A percentile compares a stretch with the other conserved stretches of the same genome.
These are phyloP conservation scores for Aspergillus sp. DNA, from an alignment of 2,329 filamentous ascomycete species.

Conservation along the genomic window DNA sequence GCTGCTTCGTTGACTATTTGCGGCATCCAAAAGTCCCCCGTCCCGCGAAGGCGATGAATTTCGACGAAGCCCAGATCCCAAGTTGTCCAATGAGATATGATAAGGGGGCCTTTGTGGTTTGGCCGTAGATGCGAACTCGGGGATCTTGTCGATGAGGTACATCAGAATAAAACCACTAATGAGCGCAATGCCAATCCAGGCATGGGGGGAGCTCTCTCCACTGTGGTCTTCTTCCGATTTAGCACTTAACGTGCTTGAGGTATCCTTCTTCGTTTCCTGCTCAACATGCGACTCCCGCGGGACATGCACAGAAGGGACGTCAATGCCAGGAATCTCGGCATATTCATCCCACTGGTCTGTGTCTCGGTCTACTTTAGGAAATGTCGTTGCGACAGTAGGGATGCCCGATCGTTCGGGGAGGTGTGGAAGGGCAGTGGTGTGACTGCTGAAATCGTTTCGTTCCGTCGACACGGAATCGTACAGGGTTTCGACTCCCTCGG, in stretches of 20 bases:
- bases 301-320: slow-evolving; percentile 19
- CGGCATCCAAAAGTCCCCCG: slow-evolving; percentile 38
- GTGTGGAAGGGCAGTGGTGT: slow-evolving; percentile 25
- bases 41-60: slow-evolving; percentile 42
- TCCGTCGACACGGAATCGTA: slow-evolving; percentile 55
- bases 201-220: slow-evolving; percentile 59
- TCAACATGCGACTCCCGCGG: slow-evolving; percentile 24
- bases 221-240: slow-evolving; percentile 40
- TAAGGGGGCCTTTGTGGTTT: slow-evolving; percentile 68
- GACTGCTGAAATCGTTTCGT: slow-evolving; percentile 33
- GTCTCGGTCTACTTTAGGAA: not conserved
- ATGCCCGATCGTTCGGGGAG: slow-evolving; percentile 28
- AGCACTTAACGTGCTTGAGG: slow-evolving; percentile 33
- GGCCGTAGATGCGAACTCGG: slow-evolving; percentile 68
- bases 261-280: slow-evolving; percentile 24
- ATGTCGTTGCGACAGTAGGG: slow-evolving; percentile 16
- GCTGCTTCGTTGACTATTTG: slow-evolving; percentile 37
- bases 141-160: slow-evolving; percentile 90
- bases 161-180: slow-evolving; percentile 90
- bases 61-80: slow-evolving; percentile 58
- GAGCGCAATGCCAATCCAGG: slow-evolving; percentile 82
- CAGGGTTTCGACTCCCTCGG: slow-evolving; percentile 90
- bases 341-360: not conserved
- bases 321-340: not conserved
- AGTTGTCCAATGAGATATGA: slow-evolving; percentile 84